Conservation (phyloP, 1,284 basidiomycete species). For the Cutaneotrichosporon sp. region DNA sequence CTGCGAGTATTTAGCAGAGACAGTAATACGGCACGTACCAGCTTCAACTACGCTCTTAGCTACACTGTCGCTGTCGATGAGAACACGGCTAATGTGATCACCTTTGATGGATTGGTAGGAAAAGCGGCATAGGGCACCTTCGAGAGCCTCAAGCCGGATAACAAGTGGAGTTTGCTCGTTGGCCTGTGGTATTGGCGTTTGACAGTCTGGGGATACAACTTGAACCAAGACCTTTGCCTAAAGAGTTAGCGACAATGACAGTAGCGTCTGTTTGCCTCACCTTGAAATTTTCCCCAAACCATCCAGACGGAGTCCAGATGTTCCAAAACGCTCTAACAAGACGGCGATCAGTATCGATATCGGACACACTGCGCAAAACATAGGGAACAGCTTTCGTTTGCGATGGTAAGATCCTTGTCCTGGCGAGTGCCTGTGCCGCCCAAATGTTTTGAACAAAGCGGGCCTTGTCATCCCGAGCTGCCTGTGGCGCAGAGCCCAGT, state of each 20-base stretch:
- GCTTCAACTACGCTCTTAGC: constrained; percentile 68
- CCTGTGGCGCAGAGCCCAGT: constrained; percentile 59
- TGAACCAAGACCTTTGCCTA: constrained; percentile 67
- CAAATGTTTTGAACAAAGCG: constrained; percentile 83
- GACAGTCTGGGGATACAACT: constrained; percentile 63
- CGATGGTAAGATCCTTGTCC: constrained; percentile 54
- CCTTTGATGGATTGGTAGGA: constrained; percentile 1
- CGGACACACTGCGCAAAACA: constrained; percentile 57
- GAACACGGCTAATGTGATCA: not conserved
- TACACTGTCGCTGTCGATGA: constrained; percentile 51
- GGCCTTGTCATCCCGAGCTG: constrained; percentile 62
- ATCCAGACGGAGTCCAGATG: constrained; percentile 12
- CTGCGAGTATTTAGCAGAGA: not conserved
- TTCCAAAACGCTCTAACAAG: constrained; percentile 16
- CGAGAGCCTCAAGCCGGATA: constrained; percentile 62
- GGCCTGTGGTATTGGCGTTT: not conserved
- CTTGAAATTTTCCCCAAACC: constrained; percentile 48
- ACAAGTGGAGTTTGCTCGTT: constrained; percentile 53
- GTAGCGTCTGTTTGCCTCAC: constrained; percentile 45
- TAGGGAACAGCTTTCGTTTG: constrained; percentile 44
- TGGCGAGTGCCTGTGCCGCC: constrained; percentile 71
- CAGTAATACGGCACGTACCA: constrained; percentile 54
- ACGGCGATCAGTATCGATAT: constrained; percentile 45
- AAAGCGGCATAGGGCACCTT: constrained; percentile 61
- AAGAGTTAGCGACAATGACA: not conserved